phyloP scores from a whole-genome alignment of 2,329 filamentous ascomycete genomes.

The Beauveria varroae region DNA sequence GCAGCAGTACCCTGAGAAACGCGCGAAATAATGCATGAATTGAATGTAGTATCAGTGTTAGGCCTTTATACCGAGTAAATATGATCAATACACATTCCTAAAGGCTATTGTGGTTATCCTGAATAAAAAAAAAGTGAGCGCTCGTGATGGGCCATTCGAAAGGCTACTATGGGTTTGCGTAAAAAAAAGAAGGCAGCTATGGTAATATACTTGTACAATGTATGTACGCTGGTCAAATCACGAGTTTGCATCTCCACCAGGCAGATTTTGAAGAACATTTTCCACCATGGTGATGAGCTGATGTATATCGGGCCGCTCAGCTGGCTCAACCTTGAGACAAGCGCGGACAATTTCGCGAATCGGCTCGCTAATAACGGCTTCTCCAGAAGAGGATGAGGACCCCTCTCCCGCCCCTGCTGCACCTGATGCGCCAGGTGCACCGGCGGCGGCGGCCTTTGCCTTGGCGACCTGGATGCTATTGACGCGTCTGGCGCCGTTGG shows the following conservation, averaged over 20 bases:
- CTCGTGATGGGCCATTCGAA: neutral
- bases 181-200: neutral
- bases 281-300: slow-evolving; percentile 77
- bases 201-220: neutral
- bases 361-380: slow-evolving; percentile 62
- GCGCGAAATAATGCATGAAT: neutral
- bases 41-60: slow-evolving; percentile 1
- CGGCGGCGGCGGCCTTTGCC: slow-evolving; percentile 17
- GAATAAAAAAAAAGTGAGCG: neutral
- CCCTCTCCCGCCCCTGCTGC: slow-evolving; percentile 21
- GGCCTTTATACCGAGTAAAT: slow-evolving; percentile 6
- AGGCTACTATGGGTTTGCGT: neutral
- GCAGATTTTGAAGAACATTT: slow-evolving; percentile 58
- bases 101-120: neutral
- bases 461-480: slow-evolving; percentile 28
- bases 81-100: neutral
- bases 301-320: slow-evolving; percentile 79
- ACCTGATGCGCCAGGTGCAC: slow-evolving; percentile 19
- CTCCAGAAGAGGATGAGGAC: slow-evolving; percentile 12
- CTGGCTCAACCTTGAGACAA: slow-evolving; percentile 80
- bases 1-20: neutral
- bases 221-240: neutral
- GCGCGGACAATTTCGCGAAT: slow-evolving; percentile 82
- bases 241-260: slow-evolving; percentile 38
- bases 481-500: slow-evolving; percentile 43